Conservation (phyloP, 257 asterid species). For the Solanum chmielewskii region DNA sequence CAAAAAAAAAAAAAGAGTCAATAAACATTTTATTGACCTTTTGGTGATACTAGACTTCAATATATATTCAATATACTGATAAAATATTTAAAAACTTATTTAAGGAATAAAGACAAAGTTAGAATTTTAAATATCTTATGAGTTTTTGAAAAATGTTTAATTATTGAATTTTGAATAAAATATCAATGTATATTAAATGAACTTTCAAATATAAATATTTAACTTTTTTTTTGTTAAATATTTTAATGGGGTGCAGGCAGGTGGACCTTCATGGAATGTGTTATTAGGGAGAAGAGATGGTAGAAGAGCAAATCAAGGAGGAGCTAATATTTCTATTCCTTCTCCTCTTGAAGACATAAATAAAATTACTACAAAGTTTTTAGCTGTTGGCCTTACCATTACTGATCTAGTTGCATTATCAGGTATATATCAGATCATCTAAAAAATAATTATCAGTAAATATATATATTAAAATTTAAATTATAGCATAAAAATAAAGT, state of each 20-base stretch:
- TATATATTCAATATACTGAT: neutral
- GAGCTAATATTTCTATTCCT: conserved; percentile 50
- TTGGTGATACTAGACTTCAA: neutral
- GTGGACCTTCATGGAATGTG: conserved; percentile 63
- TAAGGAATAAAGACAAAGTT: neutral
- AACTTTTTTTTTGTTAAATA: no score
- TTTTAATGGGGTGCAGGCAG: conserved; percentile 24
- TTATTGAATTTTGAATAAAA: accelerated
- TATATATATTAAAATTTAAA: accelerated
- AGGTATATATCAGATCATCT: conserved; percentile 13
- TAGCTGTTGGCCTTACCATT: conserved; percentile 34
- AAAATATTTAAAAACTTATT: neutral
- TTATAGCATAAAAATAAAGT: neutral
- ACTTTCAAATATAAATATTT: neutral
- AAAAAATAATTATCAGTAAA: neutral
- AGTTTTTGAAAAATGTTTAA: neutral
- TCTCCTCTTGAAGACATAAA: conserved; percentile 35
- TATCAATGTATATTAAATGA: neutral
- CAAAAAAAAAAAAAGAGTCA: no score
- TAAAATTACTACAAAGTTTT: conserved; percentile 41
- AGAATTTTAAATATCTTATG: neutral
- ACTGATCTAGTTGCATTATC: conserved; percentile 56
- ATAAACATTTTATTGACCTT: neutral
- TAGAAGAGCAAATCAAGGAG: conserved; percentile 35
- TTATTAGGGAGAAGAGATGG: conserved; percentile 61